These are phyloP conservation scores for Monilinia fructicola DNA, from an alignment of 2,329 filamentous ascomycete genomes.

Conservation along the genomic window DNA sequence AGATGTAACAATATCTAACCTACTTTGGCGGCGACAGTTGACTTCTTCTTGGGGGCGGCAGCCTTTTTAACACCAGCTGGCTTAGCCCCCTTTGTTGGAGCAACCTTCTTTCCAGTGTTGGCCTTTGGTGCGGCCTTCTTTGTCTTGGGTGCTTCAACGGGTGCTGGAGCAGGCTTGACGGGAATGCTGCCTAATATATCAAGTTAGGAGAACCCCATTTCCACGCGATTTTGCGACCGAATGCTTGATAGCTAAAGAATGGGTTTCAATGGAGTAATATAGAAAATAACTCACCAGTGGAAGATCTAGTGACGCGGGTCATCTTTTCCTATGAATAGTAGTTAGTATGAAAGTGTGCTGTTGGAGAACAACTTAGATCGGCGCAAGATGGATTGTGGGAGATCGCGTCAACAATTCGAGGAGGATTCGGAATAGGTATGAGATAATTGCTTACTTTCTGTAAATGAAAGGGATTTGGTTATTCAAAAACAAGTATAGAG, in stretches of 20 bases:
- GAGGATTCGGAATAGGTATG: neutral
- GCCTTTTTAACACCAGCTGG: conserved; percentile 39
- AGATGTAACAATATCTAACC: conserved; percentile 19
- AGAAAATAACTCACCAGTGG: conserved; percentile 35
- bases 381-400: conserved; percentile 11
- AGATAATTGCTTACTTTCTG: conserved; percentile 8
- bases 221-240: conserved; percentile 22
- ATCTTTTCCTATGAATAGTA: conserved; percentile 33
- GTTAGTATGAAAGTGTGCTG: conserved; percentile 10
- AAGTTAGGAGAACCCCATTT: conserved; percentile 32
- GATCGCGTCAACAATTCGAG: neutral
- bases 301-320: conserved; percentile 38
- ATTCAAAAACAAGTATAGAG: neutral
- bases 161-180: conserved; percentile 35
- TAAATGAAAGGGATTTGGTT: neutral
- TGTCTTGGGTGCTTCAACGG: conserved; percentile 33
- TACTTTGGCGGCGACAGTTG: conserved; percentile 37
- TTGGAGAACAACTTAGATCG: neutral
- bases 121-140: conserved; percentile 37
- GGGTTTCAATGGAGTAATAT: neutral
- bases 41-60: conserved; percentile 38
- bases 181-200: conserved; percentile 34
- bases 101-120: conserved; percentile 38
- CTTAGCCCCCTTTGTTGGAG: conserved; percentile 39
- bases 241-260: conserved; percentile 3